Evolutionary conservation across 2,329 filamentous ascomycete genomes (phyloP).

Genomic region (Colletotrichum incanum): DNA sequence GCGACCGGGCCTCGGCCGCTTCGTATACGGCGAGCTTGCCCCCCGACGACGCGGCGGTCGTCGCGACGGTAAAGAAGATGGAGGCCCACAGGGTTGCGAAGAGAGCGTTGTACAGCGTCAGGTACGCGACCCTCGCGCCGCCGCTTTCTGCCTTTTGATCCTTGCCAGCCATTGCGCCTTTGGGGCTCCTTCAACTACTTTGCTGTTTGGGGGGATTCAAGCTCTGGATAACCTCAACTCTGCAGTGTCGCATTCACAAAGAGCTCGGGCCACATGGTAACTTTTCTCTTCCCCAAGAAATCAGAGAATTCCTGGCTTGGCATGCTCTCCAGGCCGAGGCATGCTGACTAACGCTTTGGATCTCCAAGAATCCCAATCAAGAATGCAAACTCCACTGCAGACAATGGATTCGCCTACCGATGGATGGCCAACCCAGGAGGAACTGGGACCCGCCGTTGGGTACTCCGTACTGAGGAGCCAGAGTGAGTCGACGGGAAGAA

Average conservation of each 20-base stretch:
- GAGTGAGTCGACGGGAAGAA: not conserved
- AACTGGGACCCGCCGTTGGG: not conserved
- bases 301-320: not conserved
- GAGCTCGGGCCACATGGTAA: not conserved
- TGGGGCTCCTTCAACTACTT: too few relatives aligned
- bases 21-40: constrained; percentile 73
- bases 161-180: constrained; percentile 11
- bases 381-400: not conserved
- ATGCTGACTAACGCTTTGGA: not conserved
- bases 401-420: constrained; percentile 9
- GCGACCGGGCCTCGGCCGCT: constrained; percentile 76
- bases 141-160: not conserved
- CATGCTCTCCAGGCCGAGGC: not conserved
- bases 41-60: constrained; percentile 64
- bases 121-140: constrained; percentile 66
- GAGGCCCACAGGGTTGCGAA: constrained; percentile 84
- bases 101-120: constrained; percentile 87
- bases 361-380: not conserved
- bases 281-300: not conserved
- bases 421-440: not conserved
- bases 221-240: not conserved
- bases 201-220: not conserved
- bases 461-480: too few relatives aligned
- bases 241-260: not conserved
- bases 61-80: constrained; percentile 78